These are phyloP conservation scores for Talaromyces ruber DNA, from an alignment of 495 filamentous ascomycete species.

Conservation along the genomic window DNA sequence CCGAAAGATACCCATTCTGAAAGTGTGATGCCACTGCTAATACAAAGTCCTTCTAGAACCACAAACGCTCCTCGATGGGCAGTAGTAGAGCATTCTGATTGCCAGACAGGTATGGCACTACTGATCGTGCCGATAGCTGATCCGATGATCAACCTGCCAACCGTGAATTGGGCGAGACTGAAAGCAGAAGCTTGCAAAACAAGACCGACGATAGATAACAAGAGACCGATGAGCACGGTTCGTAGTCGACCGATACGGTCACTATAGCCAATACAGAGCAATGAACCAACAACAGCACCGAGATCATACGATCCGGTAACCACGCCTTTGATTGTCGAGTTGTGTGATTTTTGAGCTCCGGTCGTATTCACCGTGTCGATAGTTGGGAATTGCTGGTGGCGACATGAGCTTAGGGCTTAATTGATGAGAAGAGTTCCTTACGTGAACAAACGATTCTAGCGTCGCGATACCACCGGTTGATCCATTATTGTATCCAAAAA, in stretches of 20 bases:
- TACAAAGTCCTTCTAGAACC: slow-evolving; percentile 38
- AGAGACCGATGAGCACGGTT: slow-evolving; percentile 41
- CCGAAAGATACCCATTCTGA: slow-evolving; percentile 61
- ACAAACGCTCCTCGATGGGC: slow-evolving; percentile 37
- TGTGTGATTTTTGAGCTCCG: slow-evolving; percentile 16
- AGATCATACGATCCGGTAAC: slow-evolving; percentile 22
- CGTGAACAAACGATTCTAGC: slow-evolving; percentile 18
- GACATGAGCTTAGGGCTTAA: not conserved
- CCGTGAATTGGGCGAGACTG: slow-evolving; percentile 21
- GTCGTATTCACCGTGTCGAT: slow-evolving; percentile 33
- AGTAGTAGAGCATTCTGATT: slow-evolving; percentile 20
- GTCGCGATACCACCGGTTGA: slow-evolving; percentile 19
- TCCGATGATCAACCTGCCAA: slow-evolving; percentile 46
- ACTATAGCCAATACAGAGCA: slow-evolving; percentile 8
- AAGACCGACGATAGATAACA: slow-evolving; percentile 41
- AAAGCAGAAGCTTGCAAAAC: slow-evolving; percentile 39
- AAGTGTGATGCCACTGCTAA: slow-evolving; percentile 51
- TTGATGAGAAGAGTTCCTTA: not conserved
- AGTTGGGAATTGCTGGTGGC: slow-evolving; percentile 26
- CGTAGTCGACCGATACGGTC: slow-evolving; percentile 49
- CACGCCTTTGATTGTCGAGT: slow-evolving; percentile 21
- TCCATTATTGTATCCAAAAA: slow-evolving; percentile 28
- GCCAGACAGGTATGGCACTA: slow-evolving; percentile 50
- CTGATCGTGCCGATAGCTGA: slow-evolving; percentile 51
- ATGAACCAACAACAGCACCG: slow-evolving; percentile 17